Evolutionary conservation across 2,329 filamentous ascomycete species (phyloP).

Genomic region (Dactylellina sp.): DNA sequence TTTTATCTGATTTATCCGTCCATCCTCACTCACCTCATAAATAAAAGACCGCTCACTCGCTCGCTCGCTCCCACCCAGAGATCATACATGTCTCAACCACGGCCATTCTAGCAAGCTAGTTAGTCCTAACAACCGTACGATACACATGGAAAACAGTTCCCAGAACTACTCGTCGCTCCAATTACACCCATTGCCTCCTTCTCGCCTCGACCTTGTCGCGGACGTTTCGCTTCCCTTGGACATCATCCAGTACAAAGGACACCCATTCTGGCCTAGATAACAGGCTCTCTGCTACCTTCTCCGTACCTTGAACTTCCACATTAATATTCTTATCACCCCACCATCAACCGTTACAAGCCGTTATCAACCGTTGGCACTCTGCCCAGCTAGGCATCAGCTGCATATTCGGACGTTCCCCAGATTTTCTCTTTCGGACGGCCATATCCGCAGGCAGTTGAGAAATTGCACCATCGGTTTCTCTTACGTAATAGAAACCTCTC

Average conservation of each 20-base stretch:
- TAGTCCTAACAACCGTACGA: conserved; percentile 11
- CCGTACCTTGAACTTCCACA: not conserved
- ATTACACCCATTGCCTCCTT: conserved; percentile 22
- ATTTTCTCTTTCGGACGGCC: not conserved
- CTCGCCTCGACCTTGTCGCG: conserved; percentile 47
- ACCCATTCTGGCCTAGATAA: conserved; percentile 57
- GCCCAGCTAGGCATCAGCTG: not conserved
- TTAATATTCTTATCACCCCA: not conserved
- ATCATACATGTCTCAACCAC: conserved; percentile 48
- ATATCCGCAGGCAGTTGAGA: not conserved
- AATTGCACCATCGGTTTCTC: conserved; percentile 54
- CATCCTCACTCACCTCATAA: too few relatives aligned
- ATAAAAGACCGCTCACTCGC: too few relatives aligned
- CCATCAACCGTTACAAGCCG: not conserved
- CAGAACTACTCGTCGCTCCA: conserved; percentile 32
- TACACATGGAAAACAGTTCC: conserved; percentile 56
- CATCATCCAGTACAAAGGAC: conserved; percentile 56
- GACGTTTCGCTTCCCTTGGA: conserved; percentile 54
- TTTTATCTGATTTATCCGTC: too few relatives aligned
- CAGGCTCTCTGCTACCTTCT: conserved; percentile 5
- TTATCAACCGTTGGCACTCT: not conserved
- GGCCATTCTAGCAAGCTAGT: conserved; percentile 11
- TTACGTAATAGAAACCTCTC: conserved; percentile 44
- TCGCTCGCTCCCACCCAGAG: too few relatives aligned
- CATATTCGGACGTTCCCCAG: conserved; percentile 5